Conservation (phyloP, 2,329 filamentous ascomycete genomes). For the Scedosporium dehoogii region DNA sequence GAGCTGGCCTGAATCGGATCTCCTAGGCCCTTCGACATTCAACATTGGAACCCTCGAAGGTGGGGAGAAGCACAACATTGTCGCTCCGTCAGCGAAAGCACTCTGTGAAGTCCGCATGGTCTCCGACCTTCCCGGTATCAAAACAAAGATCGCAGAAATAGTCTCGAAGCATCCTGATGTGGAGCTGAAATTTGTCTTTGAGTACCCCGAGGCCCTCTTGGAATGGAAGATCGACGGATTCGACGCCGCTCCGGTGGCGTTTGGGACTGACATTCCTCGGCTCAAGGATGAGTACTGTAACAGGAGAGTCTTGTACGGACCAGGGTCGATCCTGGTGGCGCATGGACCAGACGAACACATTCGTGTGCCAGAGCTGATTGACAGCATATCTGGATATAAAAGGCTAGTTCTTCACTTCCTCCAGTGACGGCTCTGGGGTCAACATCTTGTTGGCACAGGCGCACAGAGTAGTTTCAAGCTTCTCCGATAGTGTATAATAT, state of each 20-base stretch:
- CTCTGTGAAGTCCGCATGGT: slow-evolving; percentile 29
- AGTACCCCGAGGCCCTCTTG: slow-evolving; percentile 26
- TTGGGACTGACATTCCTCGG: slow-evolving; percentile 85
- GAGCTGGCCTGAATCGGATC: slow-evolving; percentile 22
- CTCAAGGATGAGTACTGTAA: slow-evolving; percentile 56
- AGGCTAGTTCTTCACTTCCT: slow-evolving; percentile 16
- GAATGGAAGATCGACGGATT: slow-evolving; percentile 37
- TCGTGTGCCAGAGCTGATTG: slow-evolving; percentile 22
- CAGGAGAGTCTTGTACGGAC: slow-evolving; percentile 56
- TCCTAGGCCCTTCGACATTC: slow-evolving; percentile 69
- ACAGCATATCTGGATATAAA: slow-evolving; percentile 27
- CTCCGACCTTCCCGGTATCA: slow-evolving; percentile 22
- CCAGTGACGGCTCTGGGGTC: neutral
- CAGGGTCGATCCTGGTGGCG: slow-evolving; percentile 72
- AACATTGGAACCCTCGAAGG: slow-evolving; percentile 76
- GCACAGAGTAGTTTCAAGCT: too few relatives aligned
- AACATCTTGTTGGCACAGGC: too few relatives aligned
- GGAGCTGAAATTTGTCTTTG: slow-evolving; percentile 22
- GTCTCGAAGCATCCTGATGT: slow-evolving; percentile 22
- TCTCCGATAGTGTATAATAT: too few relatives aligned
- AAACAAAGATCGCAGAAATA: slow-evolving; percentile 20
- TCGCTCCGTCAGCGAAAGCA: slow-evolving; percentile 25
- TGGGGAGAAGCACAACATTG: slow-evolving; percentile 67
- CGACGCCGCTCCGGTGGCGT: slow-evolving; percentile 73
- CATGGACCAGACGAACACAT: slow-evolving; percentile 78